These are phyloP conservation scores for Biscogniauxia sp. DNA, from an alignment of 2,329 filamentous ascomycete species.

Conservation along the genomic window DNA sequence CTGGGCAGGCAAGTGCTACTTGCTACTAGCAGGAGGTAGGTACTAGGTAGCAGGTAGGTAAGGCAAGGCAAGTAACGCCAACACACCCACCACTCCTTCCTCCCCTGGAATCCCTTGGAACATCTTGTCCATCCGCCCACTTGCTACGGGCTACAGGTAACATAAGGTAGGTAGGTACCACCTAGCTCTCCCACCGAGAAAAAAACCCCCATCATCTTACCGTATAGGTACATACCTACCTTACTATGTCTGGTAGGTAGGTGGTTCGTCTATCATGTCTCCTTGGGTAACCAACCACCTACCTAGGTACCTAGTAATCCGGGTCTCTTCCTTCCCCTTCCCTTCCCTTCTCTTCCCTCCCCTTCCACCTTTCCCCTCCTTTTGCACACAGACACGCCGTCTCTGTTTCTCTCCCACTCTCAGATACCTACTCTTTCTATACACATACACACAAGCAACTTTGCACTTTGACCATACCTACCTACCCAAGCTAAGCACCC, in stretches of 20 bases:
- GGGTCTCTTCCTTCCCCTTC: slow-evolving; percentile 2
- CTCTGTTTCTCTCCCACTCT: background rate
- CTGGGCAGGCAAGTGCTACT: too few relatives aligned
- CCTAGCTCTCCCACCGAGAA: too few relatives aligned
- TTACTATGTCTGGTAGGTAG: too few relatives aligned
- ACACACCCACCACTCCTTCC: slow-evolving; percentile 8
- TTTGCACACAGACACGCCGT: background rate
- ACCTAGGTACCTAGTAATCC: background rate
- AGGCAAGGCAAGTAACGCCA: slow-evolving; percentile 23
- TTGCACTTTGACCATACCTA: background rate
- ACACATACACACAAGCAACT: background rate
- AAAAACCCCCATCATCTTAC: too few relatives aligned
- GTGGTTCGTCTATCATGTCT: too few relatives aligned
- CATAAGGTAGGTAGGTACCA: background rate
- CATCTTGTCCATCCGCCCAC: background rate
- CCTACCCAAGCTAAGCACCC: background rate
- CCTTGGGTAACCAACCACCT: background rate
- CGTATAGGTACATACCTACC: too few relatives aligned
- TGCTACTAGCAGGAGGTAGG: slow-evolving; percentile 2
- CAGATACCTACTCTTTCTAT: too few relatives aligned
- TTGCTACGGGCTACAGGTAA: background rate
- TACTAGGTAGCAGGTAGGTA: slow-evolving; percentile 6
- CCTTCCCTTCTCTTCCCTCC: slow-evolving; percentile 1
- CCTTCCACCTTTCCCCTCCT: background rate
- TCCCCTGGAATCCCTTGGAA: background rate